Base-by-base conservation (phyloP, 495 filamentous ascomycete genomes). In the Xylaria longipes region DNA sequence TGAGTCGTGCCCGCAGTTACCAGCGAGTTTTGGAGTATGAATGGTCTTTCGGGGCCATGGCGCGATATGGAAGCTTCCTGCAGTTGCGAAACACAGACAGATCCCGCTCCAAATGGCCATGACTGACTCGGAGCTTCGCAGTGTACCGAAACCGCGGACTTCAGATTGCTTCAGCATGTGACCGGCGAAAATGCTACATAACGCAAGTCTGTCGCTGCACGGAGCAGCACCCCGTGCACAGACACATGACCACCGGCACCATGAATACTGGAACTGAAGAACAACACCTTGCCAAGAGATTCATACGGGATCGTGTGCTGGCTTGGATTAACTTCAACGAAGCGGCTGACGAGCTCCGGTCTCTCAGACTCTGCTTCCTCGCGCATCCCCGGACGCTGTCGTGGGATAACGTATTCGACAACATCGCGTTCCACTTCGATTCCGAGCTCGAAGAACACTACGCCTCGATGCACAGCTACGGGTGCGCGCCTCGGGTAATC, bases 91-190 rank as follows among this genome's bases (percentile, higher is more conserved):
- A 56, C 52, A 54, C 52, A 5, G 5, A 17, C 12, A 56, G 1
- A 15, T 1, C 25, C 9, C 14, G 3, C 52, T 56, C 5, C 1
- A 56, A 31, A 17, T 31, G 22, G 11, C 12, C 12, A 56, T 6
- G 31, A 56, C 27, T 56, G 14, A 56, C 14, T 1, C 3, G 1
- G 0, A 56, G 0, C 1, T 31, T 31, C 14, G 14, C 27, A 56
- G 52, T 74, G 3, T 71, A 66, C 48, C 46, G 52, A 12, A 68
- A 76, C 9, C 72, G 71, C 9, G 74, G 68, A 22, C 71, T 76
- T 17, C 76, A 76, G 31, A 68, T 76, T 22, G 74, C 76, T 3
- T 69, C 68, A 2, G 68, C 60, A 2, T 76, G 74, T 48, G 72
- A 76, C 1, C 25, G 69, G 35, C 58, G 72, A 64, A 73, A 65